Conservation (phyloP, 2,329 filamentous ascomycete species). For the Alternaria sp. region DNA sequence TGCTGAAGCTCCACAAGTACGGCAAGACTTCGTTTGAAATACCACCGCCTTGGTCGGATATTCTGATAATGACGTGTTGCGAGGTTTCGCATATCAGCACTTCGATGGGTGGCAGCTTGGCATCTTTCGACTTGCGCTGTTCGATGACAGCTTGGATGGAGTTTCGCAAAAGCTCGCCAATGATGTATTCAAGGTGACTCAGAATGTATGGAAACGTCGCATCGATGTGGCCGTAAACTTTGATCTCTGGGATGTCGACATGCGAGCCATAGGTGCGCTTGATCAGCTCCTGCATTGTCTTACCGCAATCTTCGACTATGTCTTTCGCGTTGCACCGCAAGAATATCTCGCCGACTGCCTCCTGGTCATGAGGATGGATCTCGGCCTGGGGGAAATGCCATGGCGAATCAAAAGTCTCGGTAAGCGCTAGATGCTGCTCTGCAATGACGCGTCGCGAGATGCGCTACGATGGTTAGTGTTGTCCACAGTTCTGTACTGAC, state of each 20-base stretch:
- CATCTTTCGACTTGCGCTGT: slow-evolving; percentile 61
- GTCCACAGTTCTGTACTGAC: accelerated
- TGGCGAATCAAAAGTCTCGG: slow-evolving; percentile 89
- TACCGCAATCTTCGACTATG: slow-evolving; percentile 84
- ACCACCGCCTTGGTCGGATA: slow-evolving; percentile 94
- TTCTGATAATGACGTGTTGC: slow-evolving; percentile 94
- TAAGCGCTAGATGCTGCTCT: slow-evolving; percentile 94
- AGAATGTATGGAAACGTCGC: slow-evolving; percentile 97
- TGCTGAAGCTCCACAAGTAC: slow-evolving; percentile 96
- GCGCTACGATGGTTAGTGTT: slow-evolving; percentile 62
- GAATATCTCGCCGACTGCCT: slow-evolving; percentile 96
- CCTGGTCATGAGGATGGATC: slow-evolving; percentile 65
- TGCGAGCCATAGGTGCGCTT: slow-evolving; percentile 77
- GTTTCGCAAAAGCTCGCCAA: slow-evolving; percentile 93
- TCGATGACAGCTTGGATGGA: slow-evolving; percentile 93
- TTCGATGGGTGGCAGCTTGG: slow-evolving; percentile 82
- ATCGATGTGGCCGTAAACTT: slow-evolving; percentile 82
- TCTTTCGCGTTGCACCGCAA: slow-evolving; percentile 91
- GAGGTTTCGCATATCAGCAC: slow-evolving; percentile 93
- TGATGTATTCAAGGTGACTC: slow-evolving; percentile 95
- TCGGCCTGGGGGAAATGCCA: slow-evolving; percentile 88
- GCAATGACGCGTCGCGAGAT: slow-evolving; percentile 97
- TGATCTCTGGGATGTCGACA: slow-evolving; percentile 79
- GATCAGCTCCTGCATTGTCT: slow-evolving; percentile 77
- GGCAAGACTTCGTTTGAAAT: slow-evolving; percentile 86